Conservation (phyloP, 495 filamentous ascomycete species). For the Echria macrotheca region DNA sequence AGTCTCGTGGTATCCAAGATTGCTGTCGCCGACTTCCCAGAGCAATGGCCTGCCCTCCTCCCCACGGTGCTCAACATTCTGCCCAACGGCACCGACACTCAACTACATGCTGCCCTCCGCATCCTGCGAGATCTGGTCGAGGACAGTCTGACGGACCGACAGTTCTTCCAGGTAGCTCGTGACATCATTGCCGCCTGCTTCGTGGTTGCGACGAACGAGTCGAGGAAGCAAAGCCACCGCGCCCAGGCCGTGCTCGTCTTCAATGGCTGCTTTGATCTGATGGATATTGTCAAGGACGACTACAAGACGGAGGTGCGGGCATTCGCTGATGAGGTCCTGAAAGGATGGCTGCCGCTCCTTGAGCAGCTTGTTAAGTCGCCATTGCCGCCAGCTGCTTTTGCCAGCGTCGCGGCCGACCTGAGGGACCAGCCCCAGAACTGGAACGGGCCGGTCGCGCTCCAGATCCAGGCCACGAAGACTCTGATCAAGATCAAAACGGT, state of each 20-base stretch:
- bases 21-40: conserved; percentile 85
- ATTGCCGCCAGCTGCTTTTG: conserved; percentile 39
- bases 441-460: conserved; percentile 77
- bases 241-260: conserved; percentile 85
- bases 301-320: conserved; percentile 76
- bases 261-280: conserved; percentile 81
- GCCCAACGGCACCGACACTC: conserved; percentile 60
- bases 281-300: conserved; percentile 92
- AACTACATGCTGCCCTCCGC: conserved; percentile 82
- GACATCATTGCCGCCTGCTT: conserved; percentile 79
- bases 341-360: conserved; percentile 84
- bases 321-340: conserved; percentile 81
- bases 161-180: conserved; percentile 82
- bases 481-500: conserved; percentile 82
- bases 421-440: conserved; percentile 31
- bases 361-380: conserved; percentile 61
- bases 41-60: conserved; percentile 84
- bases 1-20: conserved; percentile 94
- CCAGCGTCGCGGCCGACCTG: neutral
- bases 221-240: conserved; percentile 66
- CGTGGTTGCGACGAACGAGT: conserved; percentile 69
- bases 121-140: conserved; percentile 89
- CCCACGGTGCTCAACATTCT: conserved; percentile 75
- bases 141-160: conserved; percentile 84
- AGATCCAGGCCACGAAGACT: conserved; percentile 87